These are phyloP conservation scores for Exophiala viscosa DNA, from an alignment of 2,329 filamentous ascomycete genomes.

Conservation along the genomic window DNA sequence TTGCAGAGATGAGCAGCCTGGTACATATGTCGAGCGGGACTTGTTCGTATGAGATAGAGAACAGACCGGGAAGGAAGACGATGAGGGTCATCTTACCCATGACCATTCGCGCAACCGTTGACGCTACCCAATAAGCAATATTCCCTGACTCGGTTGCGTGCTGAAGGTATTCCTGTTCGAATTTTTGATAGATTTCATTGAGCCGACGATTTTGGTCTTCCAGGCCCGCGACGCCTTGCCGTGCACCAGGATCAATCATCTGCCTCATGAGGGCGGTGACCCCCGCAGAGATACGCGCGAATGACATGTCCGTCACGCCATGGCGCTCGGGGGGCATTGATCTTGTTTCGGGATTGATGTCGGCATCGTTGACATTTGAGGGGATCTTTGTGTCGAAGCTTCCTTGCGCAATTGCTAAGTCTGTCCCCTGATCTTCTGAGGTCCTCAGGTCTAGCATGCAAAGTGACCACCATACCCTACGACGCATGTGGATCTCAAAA, in stretches of 20 bases:
- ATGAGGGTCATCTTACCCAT: constrained; percentile 75
- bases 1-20: constrained; percentile 37
- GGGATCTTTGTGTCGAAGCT: constrained; percentile 57
- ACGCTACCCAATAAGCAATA: constrained; percentile 60
- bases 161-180: constrained; percentile 45
- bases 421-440: constrained; percentile 60
- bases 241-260: constrained; percentile 33
- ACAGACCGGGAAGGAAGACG: constrained; percentile 64
- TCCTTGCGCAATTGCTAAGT: constrained; percentile 55
- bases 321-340: constrained; percentile 46
- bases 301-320: constrained; percentile 54
- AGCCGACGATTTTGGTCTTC: constrained; percentile 47
- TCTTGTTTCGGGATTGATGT: constrained; percentile 47
- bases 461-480: constrained; percentile 36
- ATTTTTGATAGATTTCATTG: constrained; percentile 43
- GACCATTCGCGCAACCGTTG: constrained; percentile 65
- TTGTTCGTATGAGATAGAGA: constrained; percentile 34
- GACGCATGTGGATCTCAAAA: constrained; percentile 43
- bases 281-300: constrained; percentile 39
- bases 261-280: constrained; percentile 37
- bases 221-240: constrained; percentile 33
- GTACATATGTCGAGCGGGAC: constrained; percentile 36
- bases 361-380: constrained; percentile 47
- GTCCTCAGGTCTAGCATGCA: constrained; percentile 56
- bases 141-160: constrained; percentile 37